Base-by-base conservation (phyloP, 441 rosid genomes). In the Erodium moschatum region DNA sequence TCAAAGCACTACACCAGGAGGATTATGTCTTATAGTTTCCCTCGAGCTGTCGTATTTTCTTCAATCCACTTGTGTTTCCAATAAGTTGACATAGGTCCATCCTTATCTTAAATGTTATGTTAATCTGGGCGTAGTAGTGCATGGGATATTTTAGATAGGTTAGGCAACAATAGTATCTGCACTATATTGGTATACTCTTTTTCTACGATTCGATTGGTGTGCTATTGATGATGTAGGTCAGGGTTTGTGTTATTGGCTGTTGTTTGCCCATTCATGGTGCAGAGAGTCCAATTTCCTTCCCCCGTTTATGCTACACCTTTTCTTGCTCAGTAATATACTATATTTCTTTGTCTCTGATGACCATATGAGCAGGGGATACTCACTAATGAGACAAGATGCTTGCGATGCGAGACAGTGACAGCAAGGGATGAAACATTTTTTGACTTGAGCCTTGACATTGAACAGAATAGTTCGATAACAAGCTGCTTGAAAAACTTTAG, bases 401-500 rank as follows among this genome's bases (percentile, higher is more conserved):
- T 92, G 72, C 88, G 84, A 20, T 92, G 98, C 21, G 98, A 92
- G 75, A 92, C 97, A 0, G 97, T 92, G 80, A 92, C 96, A 40
- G 97, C 97, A 58, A 87, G 98, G 77, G 98, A 24, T 24, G 27
- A 24, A 24, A 24, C 27, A 24, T 24, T 24, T 24, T 24, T 24
- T 24, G 27, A 24, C 77, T 74, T 92, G 84, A 92, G 98, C 82
- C 96, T 92, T 75, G 98, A 92, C 76, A 92, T 92, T 77, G 98
- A 92, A 65, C 97, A 92, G 80, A 92, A 92, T 78, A 92, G 91
- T 75, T 90, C 97, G 18, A 90, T 92, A 80, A 92, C 98, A 66
- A 89, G 98, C 83, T 92, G 97, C 79, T 78, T 90, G 87, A 92
- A 90, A 76, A 92, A 92, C 79, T 92, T 92, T 77, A 92, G 98